These are phyloP conservation scores for Gryganskiella cystojenkinii DNA, from an alignment of 192 early-diverging fungal genomes.

Conservation along the genomic window DNA sequence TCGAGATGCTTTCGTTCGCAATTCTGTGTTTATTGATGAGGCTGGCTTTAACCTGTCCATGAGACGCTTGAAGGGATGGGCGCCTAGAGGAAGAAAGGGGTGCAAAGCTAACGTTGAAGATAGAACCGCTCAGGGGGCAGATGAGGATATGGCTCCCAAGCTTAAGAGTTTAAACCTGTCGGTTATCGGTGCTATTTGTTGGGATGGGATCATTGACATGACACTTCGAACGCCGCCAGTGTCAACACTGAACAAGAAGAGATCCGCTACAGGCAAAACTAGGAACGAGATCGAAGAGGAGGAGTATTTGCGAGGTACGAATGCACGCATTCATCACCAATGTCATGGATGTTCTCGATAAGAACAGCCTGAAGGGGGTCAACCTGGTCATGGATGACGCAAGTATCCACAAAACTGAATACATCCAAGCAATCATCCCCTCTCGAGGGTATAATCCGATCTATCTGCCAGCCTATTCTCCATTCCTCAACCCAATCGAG, in stretches of 20 bases:
- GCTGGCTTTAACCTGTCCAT: too few species aligned
- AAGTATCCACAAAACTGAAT: constrained; percentile 26
- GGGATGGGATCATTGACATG: constrained; percentile 14
- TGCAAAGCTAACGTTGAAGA: too few species aligned
- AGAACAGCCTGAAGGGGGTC: constrained; percentile 27
- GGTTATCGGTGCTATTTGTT: constrained; percentile 22
- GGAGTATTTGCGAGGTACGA: too few species aligned
- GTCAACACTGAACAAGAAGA: too few species aligned
- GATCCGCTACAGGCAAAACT: too few species aligned
- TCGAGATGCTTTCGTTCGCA: too few species aligned
- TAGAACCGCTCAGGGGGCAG: too few species aligned
- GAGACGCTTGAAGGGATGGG: too few species aligned
- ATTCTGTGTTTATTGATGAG: too few species aligned
- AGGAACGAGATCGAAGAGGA: too few species aligned
- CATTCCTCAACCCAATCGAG: constrained; percentile 49
- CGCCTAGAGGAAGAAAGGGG: too few species aligned
- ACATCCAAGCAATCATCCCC: constrained; percentile 30
- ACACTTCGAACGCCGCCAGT: constrained; percentile 10
- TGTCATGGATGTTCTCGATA: constrained; percentile 26
- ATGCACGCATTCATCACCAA: background rate
- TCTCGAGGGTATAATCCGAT: constrained; percentile 23
- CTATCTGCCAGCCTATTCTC: constrained; percentile 43
- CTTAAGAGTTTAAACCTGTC: constrained; percentile 7
- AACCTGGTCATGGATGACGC: constrained; percentile 41
- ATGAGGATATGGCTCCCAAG: too few species aligned